These are phyloP conservation scores for Lactarius sp. DNA, from an alignment of 768 basidiomycete species.

Conservation along the genomic window DNA sequence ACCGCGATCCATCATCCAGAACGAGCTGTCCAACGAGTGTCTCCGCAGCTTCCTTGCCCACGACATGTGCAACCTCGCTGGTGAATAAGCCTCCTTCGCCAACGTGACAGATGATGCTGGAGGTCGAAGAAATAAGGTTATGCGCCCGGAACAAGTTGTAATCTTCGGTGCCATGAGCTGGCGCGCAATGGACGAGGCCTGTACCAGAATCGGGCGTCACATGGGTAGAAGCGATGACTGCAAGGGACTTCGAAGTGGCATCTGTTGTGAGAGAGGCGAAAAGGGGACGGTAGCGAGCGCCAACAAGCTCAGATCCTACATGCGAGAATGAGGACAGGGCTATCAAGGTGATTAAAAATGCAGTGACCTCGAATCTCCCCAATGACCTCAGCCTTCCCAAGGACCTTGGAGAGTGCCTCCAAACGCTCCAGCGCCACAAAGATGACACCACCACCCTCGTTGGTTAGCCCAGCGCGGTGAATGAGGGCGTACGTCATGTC, in stretches of 20 bases:
- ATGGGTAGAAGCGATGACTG: constrained; percentile 63
- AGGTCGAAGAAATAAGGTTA: constrained; percentile 41
- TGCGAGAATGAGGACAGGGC: background rate
- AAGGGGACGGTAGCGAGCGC: constrained; percentile 53
- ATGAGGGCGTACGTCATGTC: constrained; percentile 65
- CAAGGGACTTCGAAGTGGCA: constrained; percentile 23
- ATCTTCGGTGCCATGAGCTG: constrained; percentile 92
- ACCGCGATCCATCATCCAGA: constrained; percentile 62
- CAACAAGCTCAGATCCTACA: constrained; percentile 51
- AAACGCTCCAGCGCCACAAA: constrained; percentile 37
- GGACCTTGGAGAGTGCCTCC: constrained; percentile 27
- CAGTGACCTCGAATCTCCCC: constrained; percentile 12
- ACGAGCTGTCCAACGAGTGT: constrained; percentile 66
- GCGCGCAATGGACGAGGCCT: constrained; percentile 92
- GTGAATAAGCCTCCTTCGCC: constrained; percentile 72
- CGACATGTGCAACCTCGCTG: constrained; percentile 48
- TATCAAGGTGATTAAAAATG: background rate
- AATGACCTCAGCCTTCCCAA: constrained; percentile 41
- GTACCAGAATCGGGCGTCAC: constrained; percentile 89
- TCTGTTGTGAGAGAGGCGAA: constrained; percentile 40
- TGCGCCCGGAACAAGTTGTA: constrained; percentile 68
- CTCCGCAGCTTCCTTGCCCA: constrained; percentile 45
- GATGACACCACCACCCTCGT: constrained; percentile 28
- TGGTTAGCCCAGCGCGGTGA: constrained; percentile 12
- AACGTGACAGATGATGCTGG: constrained; percentile 73